These are phyloP conservation scores for Colletotrichum sansevieriae DNA, from an alignment of 2,329 filamentous ascomycete species.

Conservation along the genomic window DNA sequence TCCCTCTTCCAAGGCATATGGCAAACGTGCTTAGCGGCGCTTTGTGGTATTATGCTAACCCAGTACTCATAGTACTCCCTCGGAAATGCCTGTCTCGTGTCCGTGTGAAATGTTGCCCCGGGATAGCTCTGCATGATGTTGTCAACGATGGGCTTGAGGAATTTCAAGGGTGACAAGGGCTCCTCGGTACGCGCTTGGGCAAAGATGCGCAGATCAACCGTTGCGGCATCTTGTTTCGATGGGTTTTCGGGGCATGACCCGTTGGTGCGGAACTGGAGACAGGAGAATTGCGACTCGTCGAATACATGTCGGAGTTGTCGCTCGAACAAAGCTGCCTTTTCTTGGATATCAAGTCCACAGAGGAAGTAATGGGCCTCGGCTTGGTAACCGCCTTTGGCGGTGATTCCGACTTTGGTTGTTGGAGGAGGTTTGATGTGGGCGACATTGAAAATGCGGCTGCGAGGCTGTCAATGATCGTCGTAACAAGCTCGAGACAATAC, in stretches of 20 bases:
- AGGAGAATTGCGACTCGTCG: slow-evolving; percentile 50
- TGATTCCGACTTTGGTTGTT: slow-evolving; percentile 58
- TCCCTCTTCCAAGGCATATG: slow-evolving; percentile 45
- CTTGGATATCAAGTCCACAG: slow-evolving; percentile 57
- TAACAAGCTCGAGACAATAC: background rate
- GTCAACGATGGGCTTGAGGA: slow-evolving; percentile 55
- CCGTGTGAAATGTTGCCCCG: slow-evolving; percentile 56
- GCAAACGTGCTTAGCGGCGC: slow-evolving; percentile 42
- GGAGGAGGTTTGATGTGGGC: slow-evolving; percentile 43
- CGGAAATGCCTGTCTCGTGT: slow-evolving; percentile 49
- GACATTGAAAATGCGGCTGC: slow-evolving; percentile 40
- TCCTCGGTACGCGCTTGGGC: slow-evolving; percentile 58
- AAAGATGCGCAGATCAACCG: slow-evolving; percentile 61
- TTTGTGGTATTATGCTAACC: slow-evolving; percentile 45
- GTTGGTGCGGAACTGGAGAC: slow-evolving; percentile 52
- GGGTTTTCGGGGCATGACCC: slow-evolving; percentile 55
- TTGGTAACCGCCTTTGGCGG: slow-evolving; percentile 58
- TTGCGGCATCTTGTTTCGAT: slow-evolving; percentile 60
- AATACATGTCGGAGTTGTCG: slow-evolving; percentile 53
- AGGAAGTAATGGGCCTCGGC: slow-evolving; percentile 60
- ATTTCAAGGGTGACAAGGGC: slow-evolving; percentile 51
- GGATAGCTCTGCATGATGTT: slow-evolving; percentile 59
- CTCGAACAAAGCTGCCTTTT: slow-evolving; percentile 59
- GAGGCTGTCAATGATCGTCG: background rate
- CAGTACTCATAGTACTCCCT: slow-evolving; percentile 44